These are phyloP conservation scores for Nicotiana paniculata DNA, from an alignment of 257 asterid species.

Conservation along the genomic window DNA sequence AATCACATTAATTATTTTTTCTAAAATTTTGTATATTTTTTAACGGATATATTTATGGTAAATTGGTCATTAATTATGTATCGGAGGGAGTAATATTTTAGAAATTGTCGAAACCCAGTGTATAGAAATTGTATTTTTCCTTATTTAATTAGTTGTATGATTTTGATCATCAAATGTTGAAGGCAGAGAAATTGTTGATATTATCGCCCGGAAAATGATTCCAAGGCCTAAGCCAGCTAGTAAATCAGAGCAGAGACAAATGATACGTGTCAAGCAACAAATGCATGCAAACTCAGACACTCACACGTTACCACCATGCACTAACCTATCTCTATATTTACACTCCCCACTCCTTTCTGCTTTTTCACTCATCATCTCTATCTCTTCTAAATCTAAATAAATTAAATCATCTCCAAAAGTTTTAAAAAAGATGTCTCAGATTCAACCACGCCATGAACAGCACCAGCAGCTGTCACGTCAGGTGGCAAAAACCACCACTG, in stretches of 20 bases:
- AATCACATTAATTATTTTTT: too few species aligned
- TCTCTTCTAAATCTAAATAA: neutral
- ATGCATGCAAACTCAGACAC: conserved; percentile 24
- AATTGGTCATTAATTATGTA: too few species aligned
- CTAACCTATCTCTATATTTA: conserved; percentile 20
- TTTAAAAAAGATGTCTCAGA: neutral
- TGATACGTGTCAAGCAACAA: conserved; percentile 33
- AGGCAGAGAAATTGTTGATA: neutral
- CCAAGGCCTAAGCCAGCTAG: neutral
- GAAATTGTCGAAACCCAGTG: too few species aligned
- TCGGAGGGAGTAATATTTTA: too few species aligned
- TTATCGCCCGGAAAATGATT: neutral
- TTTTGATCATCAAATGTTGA: too few species aligned
- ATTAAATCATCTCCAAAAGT: neutral
- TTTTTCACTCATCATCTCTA: neutral
- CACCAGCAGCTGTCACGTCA: conserved; percentile 51
- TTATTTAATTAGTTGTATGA: too few species aligned
- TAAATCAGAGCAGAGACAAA: neutral
- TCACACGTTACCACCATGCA: conserved; percentile 50
- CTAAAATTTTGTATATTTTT: too few species aligned
- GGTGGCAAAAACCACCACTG: conserved; percentile 83
- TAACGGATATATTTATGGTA: too few species aligned
- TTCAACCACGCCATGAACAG: conserved; percentile 21
- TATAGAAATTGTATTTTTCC: too few species aligned
- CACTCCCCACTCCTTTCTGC: neutral